These are phyloP conservation scores for Puccinia triticina DNA, from an alignment of 1,284 basidiomycete genomes.

Conservation along the genomic window DNA sequence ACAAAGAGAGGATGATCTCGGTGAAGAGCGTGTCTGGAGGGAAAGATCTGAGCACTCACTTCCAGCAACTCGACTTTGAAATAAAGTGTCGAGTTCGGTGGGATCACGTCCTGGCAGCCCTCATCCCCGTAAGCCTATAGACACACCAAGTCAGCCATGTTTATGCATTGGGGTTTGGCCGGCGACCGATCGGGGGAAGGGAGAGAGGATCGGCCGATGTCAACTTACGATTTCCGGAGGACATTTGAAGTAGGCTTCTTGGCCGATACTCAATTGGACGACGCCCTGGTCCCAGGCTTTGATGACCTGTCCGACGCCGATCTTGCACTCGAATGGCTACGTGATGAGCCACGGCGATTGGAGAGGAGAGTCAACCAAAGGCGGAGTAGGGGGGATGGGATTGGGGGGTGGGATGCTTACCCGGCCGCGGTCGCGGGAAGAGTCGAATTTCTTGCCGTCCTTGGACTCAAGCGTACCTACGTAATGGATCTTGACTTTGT, in stretches of 20 bases:
- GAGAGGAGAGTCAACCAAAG: background rate
- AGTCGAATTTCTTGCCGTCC: conserved; percentile 43
- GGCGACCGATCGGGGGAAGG: background rate
- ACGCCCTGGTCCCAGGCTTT: conserved; percentile 66
- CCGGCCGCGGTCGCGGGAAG: conserved; percentile 35
- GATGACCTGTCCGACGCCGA: conserved; percentile 43
- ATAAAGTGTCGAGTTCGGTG: conserved; percentile 72
- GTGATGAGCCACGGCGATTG: background rate
- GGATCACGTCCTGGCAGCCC: conserved; percentile 80
- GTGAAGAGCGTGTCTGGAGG: no score
- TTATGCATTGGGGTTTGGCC: background rate
- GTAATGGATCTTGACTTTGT: conserved; percentile 43
- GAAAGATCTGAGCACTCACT: conserved; percentile 8
- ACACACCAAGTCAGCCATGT: no score
- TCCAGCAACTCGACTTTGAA: conserved; percentile 66
- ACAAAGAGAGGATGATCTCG: no score
- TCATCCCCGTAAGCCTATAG: conserved; percentile 70
- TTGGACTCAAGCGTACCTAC: conserved; percentile 38
- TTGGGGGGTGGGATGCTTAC: background rate
- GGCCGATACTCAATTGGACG: conserved; percentile 72
- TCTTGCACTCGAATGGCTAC: conserved; percentile 45
- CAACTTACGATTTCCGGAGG: conserved; percentile 64
- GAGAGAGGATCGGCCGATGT: conserved; percentile 38
- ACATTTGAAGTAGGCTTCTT: conserved; percentile 73
- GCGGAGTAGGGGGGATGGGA: background rate